These are phyloP conservation scores for Trifolium pratense DNA, from an alignment of 306 rosid genomes.

Conservation along the genomic window DNA sequence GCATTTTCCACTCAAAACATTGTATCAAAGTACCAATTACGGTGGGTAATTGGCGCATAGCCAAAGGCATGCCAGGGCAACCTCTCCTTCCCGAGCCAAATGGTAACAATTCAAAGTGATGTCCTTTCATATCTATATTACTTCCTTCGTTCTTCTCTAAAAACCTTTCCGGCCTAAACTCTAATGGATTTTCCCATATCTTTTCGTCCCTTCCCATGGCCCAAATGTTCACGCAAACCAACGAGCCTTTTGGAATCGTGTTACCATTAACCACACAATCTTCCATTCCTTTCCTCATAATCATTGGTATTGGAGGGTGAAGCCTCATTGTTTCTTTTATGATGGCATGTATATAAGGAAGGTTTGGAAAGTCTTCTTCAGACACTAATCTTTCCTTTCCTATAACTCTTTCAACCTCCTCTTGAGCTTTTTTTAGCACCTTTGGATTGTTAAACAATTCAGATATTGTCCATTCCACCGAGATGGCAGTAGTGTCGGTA, in stretches of 20 bases:
- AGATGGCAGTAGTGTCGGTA: slow-evolving; percentile 48
- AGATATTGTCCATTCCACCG: slow-evolving; percentile 56
- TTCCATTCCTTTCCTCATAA: slow-evolving; percentile 48
- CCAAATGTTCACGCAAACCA: slow-evolving; percentile 46
- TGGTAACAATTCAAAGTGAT: slow-evolving; percentile 18
- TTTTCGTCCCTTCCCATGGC: slow-evolving; percentile 60
- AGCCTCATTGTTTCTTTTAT: slow-evolving; percentile 28
- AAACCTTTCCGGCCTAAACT: slow-evolving; percentile 34
- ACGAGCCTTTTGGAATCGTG: slow-evolving; percentile 42
- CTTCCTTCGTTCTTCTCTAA: neutral
- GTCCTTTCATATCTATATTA: slow-evolving; percentile 5
- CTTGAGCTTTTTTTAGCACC: slow-evolving; percentile 46
- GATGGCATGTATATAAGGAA: slow-evolving; percentile 55
- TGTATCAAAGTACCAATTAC: slow-evolving; percentile 51
- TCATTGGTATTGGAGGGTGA: slow-evolving; percentile 41
- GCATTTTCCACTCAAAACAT: slow-evolving; percentile 58
- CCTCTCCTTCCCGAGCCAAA: slow-evolving; percentile 64
- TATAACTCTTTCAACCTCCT: slow-evolving; percentile 49
- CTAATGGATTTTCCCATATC: slow-evolving; percentile 47
- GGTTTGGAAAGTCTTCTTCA: slow-evolving; percentile 53
- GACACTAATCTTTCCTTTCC: slow-evolving; percentile 42
- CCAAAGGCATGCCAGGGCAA: slow-evolving; percentile 57
- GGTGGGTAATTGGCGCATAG: slow-evolving; percentile 50
- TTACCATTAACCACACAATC: slow-evolving; percentile 41
- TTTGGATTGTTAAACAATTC: slow-evolving; percentile 60